Conservation (phyloP, 106 monocot species). For the Vanilla planifolia region DNA sequence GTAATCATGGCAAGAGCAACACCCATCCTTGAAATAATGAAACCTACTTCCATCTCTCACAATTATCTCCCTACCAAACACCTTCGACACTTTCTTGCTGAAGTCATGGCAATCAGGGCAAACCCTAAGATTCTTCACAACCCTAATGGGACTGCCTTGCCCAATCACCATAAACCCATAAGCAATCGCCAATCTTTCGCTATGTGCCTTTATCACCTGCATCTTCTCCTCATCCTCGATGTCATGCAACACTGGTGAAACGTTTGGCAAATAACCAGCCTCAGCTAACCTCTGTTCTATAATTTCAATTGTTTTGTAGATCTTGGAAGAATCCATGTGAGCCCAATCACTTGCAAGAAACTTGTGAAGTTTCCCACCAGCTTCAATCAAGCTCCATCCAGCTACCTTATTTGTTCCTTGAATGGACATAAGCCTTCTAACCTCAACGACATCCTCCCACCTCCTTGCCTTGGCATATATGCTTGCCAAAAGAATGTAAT, state of each 20-base stretch:
- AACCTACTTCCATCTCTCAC: conserved; percentile 78
- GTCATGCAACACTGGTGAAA: conserved; percentile 52
- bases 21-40: conserved; percentile 55
- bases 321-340: conserved; percentile 28
- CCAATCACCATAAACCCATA: conserved; percentile 48
- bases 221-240: conserved; percentile 66
- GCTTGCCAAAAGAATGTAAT: conserved; percentile 64
- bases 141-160: conserved; percentile 21
- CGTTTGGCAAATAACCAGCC: conserved; percentile 41
- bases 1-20: conserved; percentile 52
- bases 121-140: conserved; percentile 57
- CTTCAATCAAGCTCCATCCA: conserved; percentile 70
- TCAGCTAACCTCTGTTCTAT: conserved; percentile 27
- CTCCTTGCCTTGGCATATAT: conserved; percentile 47
- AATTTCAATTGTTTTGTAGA: conserved; percentile 32
- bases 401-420: conserved; percentile 42
- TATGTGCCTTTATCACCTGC: conserved; percentile 38
- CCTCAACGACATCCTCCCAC: conserved; percentile 50
- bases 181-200: conserved; percentile 64
- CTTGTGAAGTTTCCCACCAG: conserved; percentile 31
- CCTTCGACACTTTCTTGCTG: conserved; percentile 58
- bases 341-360: conserved; percentile 48
- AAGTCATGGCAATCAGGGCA: conserved; percentile 66
- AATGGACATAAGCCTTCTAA: conserved; percentile 39
- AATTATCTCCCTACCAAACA: conserved; percentile 54